These are phyloP conservation scores for Penicillium pulvis DNA, from an alignment of 495 filamentous ascomycete genomes.

Conservation along the genomic window DNA sequence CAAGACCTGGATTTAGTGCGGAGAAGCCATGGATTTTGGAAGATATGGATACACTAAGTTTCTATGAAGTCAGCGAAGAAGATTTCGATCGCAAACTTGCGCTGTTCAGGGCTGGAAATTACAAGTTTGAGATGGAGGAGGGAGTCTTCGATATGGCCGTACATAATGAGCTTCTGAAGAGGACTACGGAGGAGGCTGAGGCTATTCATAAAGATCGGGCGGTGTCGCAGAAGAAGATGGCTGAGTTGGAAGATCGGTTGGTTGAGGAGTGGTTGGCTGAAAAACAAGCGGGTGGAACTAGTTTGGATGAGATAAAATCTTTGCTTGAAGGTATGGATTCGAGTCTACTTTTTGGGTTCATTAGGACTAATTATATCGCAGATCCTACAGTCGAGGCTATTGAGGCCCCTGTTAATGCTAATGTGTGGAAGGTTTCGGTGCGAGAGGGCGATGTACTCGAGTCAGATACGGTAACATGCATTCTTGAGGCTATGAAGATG, in stretches of 20 bases:
- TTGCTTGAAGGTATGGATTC: slow-evolving; percentile 40
- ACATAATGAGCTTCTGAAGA: slow-evolving; percentile 47
- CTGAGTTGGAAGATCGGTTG: slow-evolving; percentile 43
- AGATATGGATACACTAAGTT: slow-evolving; percentile 59
- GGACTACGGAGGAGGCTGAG: slow-evolving; percentile 45
- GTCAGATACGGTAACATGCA: slow-evolving; percentile 35
- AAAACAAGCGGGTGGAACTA: slow-evolving; percentile 46
- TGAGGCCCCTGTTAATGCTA: slow-evolving; percentile 38
- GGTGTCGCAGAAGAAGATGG: slow-evolving; percentile 50
- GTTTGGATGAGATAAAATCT: slow-evolving; percentile 42
- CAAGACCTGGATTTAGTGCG: slow-evolving; percentile 46
- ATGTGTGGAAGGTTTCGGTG: slow-evolving; percentile 60
- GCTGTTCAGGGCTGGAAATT: slow-evolving; percentile 48
- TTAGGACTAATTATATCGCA: slow-evolving; percentile 4
- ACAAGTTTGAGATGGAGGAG: slow-evolving; percentile 50
- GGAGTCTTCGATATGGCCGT: slow-evolving; percentile 55
- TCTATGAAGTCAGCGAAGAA: slow-evolving; percentile 52
- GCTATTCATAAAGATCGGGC: slow-evolving; percentile 42
- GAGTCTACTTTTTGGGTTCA: not conserved
- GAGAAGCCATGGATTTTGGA: slow-evolving; percentile 57
- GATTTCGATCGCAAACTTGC: slow-evolving; percentile 43
- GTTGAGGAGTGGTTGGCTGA: slow-evolving; percentile 49
- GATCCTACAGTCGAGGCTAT: slow-evolving; percentile 48
- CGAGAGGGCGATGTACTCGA: slow-evolving; percentile 42
- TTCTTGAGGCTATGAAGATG: slow-evolving; percentile 61